These are phyloP conservation scores for Fusarium sp. DNA, from an alignment of 2,329 filamentous ascomycete species.

Conservation along the genomic window DNA sequence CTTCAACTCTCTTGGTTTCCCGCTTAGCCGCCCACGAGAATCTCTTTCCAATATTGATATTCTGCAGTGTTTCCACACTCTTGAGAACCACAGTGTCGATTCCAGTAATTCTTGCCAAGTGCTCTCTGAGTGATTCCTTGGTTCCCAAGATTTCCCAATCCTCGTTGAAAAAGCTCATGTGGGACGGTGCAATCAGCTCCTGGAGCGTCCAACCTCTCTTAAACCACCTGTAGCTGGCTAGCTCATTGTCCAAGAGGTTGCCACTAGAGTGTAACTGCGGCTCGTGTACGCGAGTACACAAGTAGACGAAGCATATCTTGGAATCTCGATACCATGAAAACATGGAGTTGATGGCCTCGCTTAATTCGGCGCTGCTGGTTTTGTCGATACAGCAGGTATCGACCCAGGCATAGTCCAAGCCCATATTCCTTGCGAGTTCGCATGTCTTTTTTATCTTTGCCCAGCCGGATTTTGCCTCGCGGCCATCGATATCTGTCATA, in stretches of 20 bases:
- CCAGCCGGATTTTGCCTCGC: neutral
- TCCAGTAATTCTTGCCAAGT: neutral
- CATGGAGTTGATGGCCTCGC: neutral
- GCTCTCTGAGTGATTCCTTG: neutral
- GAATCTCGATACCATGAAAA: neutral
- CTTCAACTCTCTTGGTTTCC: neutral
- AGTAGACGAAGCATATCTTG: neutral
- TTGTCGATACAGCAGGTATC: neutral
- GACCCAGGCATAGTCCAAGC: neutral
- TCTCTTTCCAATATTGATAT: neutral
- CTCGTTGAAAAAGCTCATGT: neutral
- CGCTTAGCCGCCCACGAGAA: slow-evolving; percentile 6
- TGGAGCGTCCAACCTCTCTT: neutral
- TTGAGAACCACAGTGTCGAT: neutral
- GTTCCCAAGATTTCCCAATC: neutral
- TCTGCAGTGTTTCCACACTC: neutral
- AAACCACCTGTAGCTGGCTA: neutral
- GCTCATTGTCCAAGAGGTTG: neutral
- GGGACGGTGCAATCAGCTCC: neutral
- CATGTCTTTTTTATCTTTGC: neutral
- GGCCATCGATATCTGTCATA: neutral
- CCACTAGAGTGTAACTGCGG: neutral
- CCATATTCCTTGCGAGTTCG: neutral
- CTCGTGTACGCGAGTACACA: neutral
- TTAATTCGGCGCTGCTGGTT: neutral